A percentile compares a stretch with the other conserved stretches of the same genome.
Evolutionary conservation across 768 basidiomycete species (phyloP).

Genomic region (Suillus fuscotomentosus): DNA sequence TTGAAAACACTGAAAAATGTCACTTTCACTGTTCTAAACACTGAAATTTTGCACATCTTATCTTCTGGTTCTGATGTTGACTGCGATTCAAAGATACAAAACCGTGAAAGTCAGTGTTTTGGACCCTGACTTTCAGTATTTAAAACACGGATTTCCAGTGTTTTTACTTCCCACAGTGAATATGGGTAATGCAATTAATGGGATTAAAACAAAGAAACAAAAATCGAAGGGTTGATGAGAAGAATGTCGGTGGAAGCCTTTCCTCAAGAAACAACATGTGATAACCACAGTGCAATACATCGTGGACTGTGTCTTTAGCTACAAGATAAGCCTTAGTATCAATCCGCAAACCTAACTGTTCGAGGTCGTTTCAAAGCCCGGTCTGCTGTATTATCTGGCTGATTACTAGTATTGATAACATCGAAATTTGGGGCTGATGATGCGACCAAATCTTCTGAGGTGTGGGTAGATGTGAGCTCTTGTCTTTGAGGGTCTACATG

Average conservation of each 20-base stretch:
- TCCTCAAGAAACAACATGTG: no score
- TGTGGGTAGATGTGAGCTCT: not conserved
- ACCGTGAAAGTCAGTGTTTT: no score
- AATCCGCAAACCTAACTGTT: not conserved
- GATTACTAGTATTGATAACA: not conserved
- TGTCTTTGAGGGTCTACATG: not conserved
- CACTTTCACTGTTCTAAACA: no score
- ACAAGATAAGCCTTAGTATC: not conserved
- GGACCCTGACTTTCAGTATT: no score
- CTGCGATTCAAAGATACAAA: no score
- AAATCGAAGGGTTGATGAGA: not conserved
- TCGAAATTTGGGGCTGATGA: not conserved
- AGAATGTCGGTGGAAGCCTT: not conserved
- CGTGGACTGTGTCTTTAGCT: not conserved
- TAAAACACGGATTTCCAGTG: no score
- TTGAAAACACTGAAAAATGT: no score
- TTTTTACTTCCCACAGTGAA: no score
- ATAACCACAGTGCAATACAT: not conserved
- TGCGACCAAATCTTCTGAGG: not conserved
- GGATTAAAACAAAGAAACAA: not conserved
- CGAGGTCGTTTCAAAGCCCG: conserved; percentile 1
- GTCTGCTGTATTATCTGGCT: not conserved
- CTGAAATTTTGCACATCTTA: no score
- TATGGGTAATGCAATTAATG: not conserved
- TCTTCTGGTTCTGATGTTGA: no score